Percentiles rank a stretch among this genome's conserved stretches.
Evolutionary conservation across 257 asterid species (phyloP).

Genomic region (Cordia subcordata): DNA sequence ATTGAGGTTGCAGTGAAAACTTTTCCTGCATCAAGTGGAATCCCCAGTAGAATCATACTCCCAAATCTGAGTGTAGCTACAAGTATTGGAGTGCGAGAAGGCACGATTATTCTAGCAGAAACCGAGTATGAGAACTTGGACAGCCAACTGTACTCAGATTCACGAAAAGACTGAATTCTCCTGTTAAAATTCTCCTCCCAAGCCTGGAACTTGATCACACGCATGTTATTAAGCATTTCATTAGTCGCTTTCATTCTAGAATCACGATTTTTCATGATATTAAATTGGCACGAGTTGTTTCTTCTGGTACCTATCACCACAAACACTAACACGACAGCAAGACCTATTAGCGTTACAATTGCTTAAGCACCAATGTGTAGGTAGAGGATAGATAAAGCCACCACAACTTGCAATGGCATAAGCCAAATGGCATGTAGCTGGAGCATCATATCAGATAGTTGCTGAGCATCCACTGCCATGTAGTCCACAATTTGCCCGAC

Average conservation of each 20-base stretch:
- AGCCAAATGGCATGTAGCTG: constrained; percentile 83
- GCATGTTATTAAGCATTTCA: constrained; percentile 93
- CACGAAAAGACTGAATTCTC: constrained; percentile 69
- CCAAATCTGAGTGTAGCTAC: constrained; percentile 72
- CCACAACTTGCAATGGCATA: constrained; percentile 73
- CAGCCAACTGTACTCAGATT: constrained; percentile 63
- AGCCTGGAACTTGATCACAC: constrained; percentile 93
- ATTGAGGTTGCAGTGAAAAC: constrained; percentile 82
- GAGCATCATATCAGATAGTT: constrained; percentile 90
- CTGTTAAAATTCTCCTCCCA: constrained; percentile 91
- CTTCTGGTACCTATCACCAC: constrained; percentile 48
- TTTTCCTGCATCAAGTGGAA: constrained; percentile 63
- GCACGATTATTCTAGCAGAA: constrained; percentile 49
- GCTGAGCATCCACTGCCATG: constrained; percentile 98
- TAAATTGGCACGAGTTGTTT: constrained; percentile 62
- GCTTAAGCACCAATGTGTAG: constrained; percentile 55
- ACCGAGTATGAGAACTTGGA: constrained; percentile 63
- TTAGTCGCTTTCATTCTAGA: constrained; percentile 85
- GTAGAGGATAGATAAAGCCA: constrained; percentile 64
- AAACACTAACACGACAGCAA: constrained; percentile 38
- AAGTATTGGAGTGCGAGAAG: constrained; percentile 74
- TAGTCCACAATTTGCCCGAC: constrained; percentile 95
- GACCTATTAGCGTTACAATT: constrained; percentile 47
- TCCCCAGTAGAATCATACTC: constrained; percentile 50
- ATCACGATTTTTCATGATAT: constrained; percentile 73